A percentile compares a stretch with the other conserved stretches of the same genome.
phyloP scores from a whole-genome alignment of 1,139 yeast genomes.

The Blastobotrys ciferrii region DNA sequence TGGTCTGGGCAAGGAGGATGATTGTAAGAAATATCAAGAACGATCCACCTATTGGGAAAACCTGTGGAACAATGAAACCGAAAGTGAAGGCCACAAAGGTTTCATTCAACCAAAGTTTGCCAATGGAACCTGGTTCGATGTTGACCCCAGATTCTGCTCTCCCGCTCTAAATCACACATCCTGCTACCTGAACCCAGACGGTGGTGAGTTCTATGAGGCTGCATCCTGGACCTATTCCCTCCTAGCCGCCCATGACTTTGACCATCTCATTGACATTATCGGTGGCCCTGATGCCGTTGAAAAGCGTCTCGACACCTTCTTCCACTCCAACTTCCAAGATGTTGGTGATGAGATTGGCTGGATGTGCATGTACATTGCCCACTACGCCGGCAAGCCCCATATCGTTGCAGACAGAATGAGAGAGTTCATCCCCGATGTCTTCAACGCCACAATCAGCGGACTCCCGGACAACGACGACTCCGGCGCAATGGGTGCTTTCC shows the following conservation, averaged over 20 bases:
- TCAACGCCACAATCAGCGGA: constrained; percentile 33
- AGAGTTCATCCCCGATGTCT: constrained; percentile 27
- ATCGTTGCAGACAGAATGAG: constrained; percentile 17
- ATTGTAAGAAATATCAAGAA: constrained; percentile 36
- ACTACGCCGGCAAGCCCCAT: constrained; percentile 13
- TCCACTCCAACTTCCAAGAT: constrained; percentile 28
- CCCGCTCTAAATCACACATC: constrained; percentile 17
- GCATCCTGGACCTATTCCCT: constrained; percentile 15
- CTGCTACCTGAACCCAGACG: constrained; percentile 38
- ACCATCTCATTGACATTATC: constrained; percentile 33
- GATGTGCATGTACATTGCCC: constrained; percentile 15
- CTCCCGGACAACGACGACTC: constrained; percentile 45
- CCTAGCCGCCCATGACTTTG: constrained; percentile 40
- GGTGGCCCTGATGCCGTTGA: constrained; percentile 37
- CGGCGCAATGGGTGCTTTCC: constrained; percentile 46
- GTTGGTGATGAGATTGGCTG: constrained; percentile 37
- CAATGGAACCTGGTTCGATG: constrained; percentile 35
- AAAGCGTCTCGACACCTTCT: constrained; percentile 35
- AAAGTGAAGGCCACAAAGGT: constrained; percentile 35
- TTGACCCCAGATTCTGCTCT: constrained; percentile 20
- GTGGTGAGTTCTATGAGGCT: constrained; percentile 19
- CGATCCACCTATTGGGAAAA: constrained; percentile 43
- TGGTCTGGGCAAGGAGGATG: constrained; percentile 34
- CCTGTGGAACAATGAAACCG: constrained; percentile 40
- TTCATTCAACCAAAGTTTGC: constrained; percentile 41